phyloP scores from a whole-genome alignment of 2,329 filamentous ascomycete genomes.

The Lachnellula subtilissima region DNA sequence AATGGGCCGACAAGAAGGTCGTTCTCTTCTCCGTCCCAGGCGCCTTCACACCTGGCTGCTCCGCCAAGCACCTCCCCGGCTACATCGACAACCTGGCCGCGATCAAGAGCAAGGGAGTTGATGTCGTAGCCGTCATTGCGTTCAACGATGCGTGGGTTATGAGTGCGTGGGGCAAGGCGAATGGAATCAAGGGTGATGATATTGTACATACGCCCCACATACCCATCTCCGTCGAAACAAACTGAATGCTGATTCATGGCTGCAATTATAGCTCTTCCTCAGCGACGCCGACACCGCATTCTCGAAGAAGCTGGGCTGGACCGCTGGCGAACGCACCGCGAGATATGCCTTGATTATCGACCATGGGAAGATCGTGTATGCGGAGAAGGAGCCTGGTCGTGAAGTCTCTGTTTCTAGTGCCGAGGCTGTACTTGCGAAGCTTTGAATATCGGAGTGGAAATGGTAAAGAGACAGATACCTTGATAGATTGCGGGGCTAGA shows the following conservation, averaged over 20 bases:
- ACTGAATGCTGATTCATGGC: not conserved
- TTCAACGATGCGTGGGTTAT: constrained; percentile 68
- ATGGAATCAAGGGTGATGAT: constrained; percentile 57
- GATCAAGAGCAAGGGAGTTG: constrained; percentile 61
- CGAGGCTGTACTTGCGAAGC: constrained; percentile 30
- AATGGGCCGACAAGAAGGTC: constrained; percentile 67
- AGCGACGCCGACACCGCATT: constrained; percentile 60
- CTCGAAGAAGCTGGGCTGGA: constrained; percentile 62
- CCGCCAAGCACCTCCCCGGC: constrained; percentile 61
- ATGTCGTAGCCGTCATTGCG: constrained; percentile 62
- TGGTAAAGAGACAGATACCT: not conserved
- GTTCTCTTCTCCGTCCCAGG: constrained; percentile 65
- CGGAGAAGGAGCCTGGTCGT: constrained; percentile 52
- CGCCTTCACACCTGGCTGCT: constrained; percentile 67
- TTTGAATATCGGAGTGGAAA: constrained; percentile 10
- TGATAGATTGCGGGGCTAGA: not conserved
- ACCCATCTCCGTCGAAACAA: not conserved
- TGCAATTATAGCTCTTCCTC: constrained; percentile 52
- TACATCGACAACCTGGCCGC: constrained; percentile 59
- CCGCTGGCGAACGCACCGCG: constrained; percentile 54
- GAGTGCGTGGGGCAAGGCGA: constrained; percentile 69
- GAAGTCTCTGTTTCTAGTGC: constrained; percentile 30
- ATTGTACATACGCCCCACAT: constrained; percentile 44
- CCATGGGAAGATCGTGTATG: constrained; percentile 63
- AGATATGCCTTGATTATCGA: constrained; percentile 65